Conservation (phyloP, 2,329 filamentous ascomycete species). For the Pseudogymnoascus sp. region DNA sequence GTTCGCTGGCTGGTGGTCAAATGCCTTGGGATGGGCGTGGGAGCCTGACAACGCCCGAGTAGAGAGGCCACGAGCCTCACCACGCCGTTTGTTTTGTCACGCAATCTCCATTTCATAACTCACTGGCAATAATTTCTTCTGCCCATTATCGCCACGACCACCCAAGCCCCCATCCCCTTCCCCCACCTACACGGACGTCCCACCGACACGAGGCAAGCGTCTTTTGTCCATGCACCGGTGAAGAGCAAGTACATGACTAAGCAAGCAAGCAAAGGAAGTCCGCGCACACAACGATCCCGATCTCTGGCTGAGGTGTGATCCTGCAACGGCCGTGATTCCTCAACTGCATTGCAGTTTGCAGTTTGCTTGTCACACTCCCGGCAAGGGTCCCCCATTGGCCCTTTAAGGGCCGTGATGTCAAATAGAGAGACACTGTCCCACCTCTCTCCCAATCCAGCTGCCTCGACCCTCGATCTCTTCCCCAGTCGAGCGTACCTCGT, state of each 20-base stretch:
- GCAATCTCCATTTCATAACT: neutral
- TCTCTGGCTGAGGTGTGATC: neutral
- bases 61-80: neutral
- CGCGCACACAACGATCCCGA: neutral
- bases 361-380: neutral
- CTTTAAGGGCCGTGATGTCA: neutral
- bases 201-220: neutral
- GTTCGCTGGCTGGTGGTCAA: neutral
- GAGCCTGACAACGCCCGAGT: neutral
- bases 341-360: neutral
- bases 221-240: neutral
- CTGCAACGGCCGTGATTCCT: neutral
- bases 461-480: neutral
- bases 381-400: neutral
- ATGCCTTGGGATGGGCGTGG: neutral
- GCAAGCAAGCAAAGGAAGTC: neutral
- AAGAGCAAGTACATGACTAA: neutral
- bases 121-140: neutral
- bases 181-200: neutral
- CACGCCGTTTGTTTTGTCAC: neutral
- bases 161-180: neutral
- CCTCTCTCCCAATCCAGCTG: neutral
- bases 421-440: neutral
- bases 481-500: neutral
- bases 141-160: neutral